Evolutionary conservation across 371 early-diverging fungal genomes (phyloP).

Genomic region (Mortierella sp.): DNA sequence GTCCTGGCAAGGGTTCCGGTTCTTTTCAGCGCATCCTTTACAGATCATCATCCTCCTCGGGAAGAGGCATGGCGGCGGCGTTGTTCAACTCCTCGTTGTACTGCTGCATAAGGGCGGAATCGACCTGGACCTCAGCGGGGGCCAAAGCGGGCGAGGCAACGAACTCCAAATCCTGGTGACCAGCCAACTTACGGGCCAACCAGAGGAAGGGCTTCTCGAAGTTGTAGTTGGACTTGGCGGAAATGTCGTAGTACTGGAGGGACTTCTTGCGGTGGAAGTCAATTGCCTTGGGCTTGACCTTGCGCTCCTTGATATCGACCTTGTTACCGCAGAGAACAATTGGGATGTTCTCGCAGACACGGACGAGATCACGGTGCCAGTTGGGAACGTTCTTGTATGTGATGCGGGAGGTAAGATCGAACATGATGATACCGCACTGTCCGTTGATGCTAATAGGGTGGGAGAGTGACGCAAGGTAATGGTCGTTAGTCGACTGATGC

Average conservation of each 20-base stretch:
- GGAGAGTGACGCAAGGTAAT: not conserved
- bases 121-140: conserved; percentile 96
- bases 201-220: conserved; percentile 99
- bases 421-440: conserved; percentile 99
- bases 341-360: conserved; percentile 99
- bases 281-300: conserved; percentile 99
- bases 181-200: conserved; percentile 98
- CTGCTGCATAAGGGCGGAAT: conserved; percentile 82
- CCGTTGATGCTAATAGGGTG: conserved; percentile 88
- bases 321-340: conserved; percentile 99
- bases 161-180: conserved; percentile 95
- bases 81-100: conserved; percentile 82
- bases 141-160: conserved; percentile 98
- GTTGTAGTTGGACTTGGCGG: conserved; percentile 99
- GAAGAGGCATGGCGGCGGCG: conserved; percentile 88
- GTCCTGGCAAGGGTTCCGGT: not conserved
- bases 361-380: conserved; percentile 99
- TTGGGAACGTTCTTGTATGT: conserved; percentile 99
- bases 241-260: conserved; percentile 99
- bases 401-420: conserved; percentile 99
- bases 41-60: conserved; percentile 89
- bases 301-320: conserved; percentile 99
- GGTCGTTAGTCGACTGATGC: not conserved
- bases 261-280: conserved; percentile 99
- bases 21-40: conserved; percentile 31